Evolutionary conservation across 139 green algal genomes (phyloP).

Genomic region (Volvox reticuliferus): DNA sequence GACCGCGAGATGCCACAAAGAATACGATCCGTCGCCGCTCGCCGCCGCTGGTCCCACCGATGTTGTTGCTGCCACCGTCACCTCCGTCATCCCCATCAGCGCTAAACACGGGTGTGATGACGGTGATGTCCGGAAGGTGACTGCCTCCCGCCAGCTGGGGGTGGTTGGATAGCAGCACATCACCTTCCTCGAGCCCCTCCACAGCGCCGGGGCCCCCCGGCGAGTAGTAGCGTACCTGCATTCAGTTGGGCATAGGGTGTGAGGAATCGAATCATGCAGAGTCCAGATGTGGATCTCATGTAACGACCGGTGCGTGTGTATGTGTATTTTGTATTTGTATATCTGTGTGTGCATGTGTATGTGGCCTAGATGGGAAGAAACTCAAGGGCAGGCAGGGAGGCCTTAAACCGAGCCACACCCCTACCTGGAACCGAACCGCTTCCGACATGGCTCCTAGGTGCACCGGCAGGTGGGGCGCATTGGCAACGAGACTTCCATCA

Average conservation of each 20-base stretch:
- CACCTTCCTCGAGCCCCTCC: constrained; percentile 80
- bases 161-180: constrained; percentile 97
- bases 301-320: too few species aligned
- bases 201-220: constrained; percentile 55
- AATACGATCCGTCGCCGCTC: constrained; percentile 81
- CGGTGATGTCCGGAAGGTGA: constrained; percentile 99
- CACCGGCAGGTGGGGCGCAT: constrained; percentile 97
- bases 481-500: constrained; percentile 94
- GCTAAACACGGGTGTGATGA: constrained; percentile 95
- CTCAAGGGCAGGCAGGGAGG: too few species aligned
- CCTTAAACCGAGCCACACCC: not conserved
- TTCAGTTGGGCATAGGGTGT: too few species aligned
- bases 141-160: constrained; percentile 92
- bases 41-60: too few species aligned
- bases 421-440: constrained; percentile 92
- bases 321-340: not conserved
- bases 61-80: not conserved
- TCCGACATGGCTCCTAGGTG: constrained; percentile 97
- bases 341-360: too few species aligned
- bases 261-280: too few species aligned
- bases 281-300: too few species aligned
- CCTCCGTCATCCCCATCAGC: not conserved
- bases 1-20: constrained; percentile 85
- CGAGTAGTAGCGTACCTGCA: constrained; percentile 70
- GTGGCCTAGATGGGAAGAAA: too few species aligned